Conservation (phyloP, 306 rosid genomes). For the Cicer chorassanicum region DNA sequence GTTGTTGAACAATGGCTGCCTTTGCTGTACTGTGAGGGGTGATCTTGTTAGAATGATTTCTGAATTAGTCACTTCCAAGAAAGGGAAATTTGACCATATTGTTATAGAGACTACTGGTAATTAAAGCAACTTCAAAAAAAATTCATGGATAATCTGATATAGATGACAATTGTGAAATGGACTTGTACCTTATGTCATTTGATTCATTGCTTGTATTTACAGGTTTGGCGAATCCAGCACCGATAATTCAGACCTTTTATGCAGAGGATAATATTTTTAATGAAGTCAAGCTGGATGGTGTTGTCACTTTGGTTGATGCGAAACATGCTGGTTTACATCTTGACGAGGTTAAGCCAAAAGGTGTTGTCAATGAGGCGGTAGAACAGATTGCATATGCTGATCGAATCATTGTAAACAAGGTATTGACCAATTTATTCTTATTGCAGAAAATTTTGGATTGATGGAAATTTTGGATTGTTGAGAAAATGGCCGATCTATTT, state of each 20-base stretch:
- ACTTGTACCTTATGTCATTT: conserved; percentile 15
- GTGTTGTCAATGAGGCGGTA: conserved; percentile 84
- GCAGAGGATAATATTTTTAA: conserved; percentile 83
- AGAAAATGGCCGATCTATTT: conserved; percentile 5
- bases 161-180: background rate
- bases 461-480: conserved; percentile 35
- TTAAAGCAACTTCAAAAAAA: conserved; percentile 39
- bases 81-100: conserved; percentile 89
- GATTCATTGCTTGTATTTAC: conserved; percentile 20
- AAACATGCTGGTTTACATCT: conserved; percentile 81
- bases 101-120: conserved; percentile 83
- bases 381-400: conserved; percentile 98
- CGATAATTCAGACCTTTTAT: conserved; percentile 94
- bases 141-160: background rate
- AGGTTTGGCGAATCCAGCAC: conserved; percentile 99
- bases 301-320: conserved; percentile 95
- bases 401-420: conserved; percentile 96
- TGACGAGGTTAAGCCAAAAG: conserved; percentile 90
- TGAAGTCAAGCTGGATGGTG: conserved; percentile 94
- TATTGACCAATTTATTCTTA: conserved; percentile 28
- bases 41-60: conserved; percentile 93
- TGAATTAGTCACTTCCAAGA: conserved; percentile 76
- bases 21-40: conserved; percentile 98
- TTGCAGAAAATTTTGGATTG: background rate
- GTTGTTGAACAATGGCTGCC: conserved; percentile 92